Base-by-base conservation (phyloP, 352 stramenopile species). In the Saprolegnia parasitica region DNA sequence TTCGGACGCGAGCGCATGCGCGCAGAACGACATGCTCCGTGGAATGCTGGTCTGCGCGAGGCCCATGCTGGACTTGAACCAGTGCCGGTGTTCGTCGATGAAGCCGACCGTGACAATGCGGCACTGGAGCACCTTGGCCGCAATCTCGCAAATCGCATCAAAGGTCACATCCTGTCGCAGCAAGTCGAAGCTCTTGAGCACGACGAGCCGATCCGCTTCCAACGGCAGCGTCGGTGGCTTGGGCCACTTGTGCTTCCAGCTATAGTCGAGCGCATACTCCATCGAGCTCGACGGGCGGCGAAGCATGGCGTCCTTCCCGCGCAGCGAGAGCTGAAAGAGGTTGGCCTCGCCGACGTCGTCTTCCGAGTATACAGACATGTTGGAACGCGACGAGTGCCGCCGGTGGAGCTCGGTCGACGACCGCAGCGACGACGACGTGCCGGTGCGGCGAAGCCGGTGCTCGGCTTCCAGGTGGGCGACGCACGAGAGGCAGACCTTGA, bases 141-240 rank as follows among this genome's bases (percentile, higher is more conserved):
- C 83, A 47, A 95, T 83, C 62, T 93, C 86, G 68, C 86, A 95
- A 55, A 93, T 92, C 82, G 90, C 92, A 74, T 93, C 92, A 72
- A 93, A 95, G 82, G 3, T 82, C 90, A 5, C 76, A 76, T 4
- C 83, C 81, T 13, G 91, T 76, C 91, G 81, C 18, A 77, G 82
- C 57, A 93, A 90, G 71, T 93, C 90, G 72, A 93, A 81, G 18
- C 91, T 83, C 4, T 81, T 83, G 23, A 95, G 57, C 11, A 89
- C 85, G 0, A 66, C 73, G 23, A 95, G 72, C 9, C 86, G 86
- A 58, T 95, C 84, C 45, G 90, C 83, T 72, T 95, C 86, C 60
- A 93, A 78, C 5, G 90, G 81, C 4, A 86, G 84, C 50, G 89
- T 89, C 15, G 86, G 86, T 29, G 84, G 84, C 71, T 93, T 86